Evolutionary conservation across 208 protist genomes (phyloP), one percentile per base, ranked within the genome.

Genomic region (Leishmania amazonensis): DNA sequence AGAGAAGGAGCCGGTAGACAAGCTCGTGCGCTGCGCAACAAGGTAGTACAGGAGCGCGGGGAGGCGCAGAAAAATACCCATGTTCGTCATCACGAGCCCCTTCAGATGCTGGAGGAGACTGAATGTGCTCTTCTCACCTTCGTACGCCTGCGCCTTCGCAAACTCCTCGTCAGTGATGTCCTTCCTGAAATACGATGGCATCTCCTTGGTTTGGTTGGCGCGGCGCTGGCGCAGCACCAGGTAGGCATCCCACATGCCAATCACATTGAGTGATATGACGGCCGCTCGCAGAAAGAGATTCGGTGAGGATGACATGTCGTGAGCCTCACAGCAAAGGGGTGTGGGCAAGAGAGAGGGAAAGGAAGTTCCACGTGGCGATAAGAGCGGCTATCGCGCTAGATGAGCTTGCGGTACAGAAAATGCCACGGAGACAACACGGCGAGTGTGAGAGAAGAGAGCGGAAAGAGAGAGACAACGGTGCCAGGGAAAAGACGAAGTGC

Each of bases 211-310:
- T 47, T 80, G 47, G 67, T 79, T 83, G 72, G 81, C 78, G 57
- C 83, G 87, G 42, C 79, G 82, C 80, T 95, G 89, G 15, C 91
- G 89, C 54, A 74, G 87, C 17, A 85, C 45, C 47, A 95, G 84
- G 75, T 95, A 95, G 19, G 83, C 79, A 53, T 93, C 89, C 91
- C 91, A 93, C 35, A 87, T 2, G 38, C 77, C 80, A 65, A 95
- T 78, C 54, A 78, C 80, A 79, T 93, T 95, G 40, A 81, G 75
- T 8, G 85, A 85, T 51, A 95, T 45, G 24, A 89, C 38, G 7
- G 91, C 88, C 3, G 89, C 79, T 53, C 68, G 70, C 64, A 90
- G 80, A 78, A 94, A 94, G 1, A 75, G 65, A 57, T 58, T 51
- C 15, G 60, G 35, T 9, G 72, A 6, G 38, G 38, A 40, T 19